phyloP scores from a whole-genome alignment of 2,329 filamentous ascomycete species.

The Verticillium isaacii region DNA sequence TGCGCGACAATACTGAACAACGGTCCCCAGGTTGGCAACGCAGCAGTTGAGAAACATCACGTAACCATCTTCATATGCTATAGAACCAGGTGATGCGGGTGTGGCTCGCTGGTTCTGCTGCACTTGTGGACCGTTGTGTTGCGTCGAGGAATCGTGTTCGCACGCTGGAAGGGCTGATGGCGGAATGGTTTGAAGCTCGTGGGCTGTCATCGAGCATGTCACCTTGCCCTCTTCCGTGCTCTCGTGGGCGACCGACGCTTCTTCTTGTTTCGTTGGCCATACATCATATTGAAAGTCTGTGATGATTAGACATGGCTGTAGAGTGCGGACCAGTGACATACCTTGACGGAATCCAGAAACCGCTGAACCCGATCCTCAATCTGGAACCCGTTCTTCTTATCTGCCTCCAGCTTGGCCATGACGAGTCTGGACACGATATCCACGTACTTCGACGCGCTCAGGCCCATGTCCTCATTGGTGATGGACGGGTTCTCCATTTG shows the following conservation, averaged over 20 bases:
- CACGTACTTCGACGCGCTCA: constrained; percentile 1
- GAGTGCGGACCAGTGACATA: neutral
- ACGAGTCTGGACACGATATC: neutral
- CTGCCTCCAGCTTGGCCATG: constrained; percentile 1
- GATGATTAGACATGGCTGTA: neutral
- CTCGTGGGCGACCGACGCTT: constrained; percentile 12
- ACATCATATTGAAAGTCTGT: neutral
- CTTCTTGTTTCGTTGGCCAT: neutral
- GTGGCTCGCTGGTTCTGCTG: no score
- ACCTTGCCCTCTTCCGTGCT: constrained; percentile 26
- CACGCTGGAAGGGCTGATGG: no score
- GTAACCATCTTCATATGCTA: no score
- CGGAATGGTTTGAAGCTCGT: neutral
- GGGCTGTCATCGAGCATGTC: neutral
- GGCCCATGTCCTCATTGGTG: constrained; percentile 4
- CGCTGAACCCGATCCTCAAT: constrained; percentile 1
- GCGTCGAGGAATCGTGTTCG: no score
- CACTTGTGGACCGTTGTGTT: no score
- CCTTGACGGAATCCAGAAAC: constrained; percentile 2
- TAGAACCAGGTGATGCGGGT: no score
- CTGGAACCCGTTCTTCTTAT: neutral
- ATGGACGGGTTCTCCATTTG: neutral
- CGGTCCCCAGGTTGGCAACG: no score
- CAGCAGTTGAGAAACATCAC: no score
- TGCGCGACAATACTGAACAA: no score